phyloP scores from a whole-genome alignment of 2,329 filamentous ascomycete species.

The Colletotrichum truncatum region DNA sequence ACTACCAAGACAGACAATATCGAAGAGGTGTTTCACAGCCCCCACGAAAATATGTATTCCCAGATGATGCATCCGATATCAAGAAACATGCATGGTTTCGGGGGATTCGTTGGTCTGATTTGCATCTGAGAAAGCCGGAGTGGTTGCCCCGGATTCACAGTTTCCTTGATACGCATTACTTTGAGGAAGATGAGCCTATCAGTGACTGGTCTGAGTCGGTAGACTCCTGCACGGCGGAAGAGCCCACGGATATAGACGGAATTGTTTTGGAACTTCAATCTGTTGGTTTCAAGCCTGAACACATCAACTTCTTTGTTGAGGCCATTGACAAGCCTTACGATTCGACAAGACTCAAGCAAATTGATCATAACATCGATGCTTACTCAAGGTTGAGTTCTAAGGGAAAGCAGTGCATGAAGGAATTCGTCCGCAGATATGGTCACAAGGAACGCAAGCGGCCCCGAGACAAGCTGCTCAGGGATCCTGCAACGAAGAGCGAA shows the following conservation, averaged over 20 bases:
- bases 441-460: conserved; percentile 79
- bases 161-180: conserved; percentile 85
- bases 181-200: conserved; percentile 82
- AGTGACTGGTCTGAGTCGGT: conserved; percentile 66
- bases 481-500: conserved; percentile 69
- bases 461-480: conserved; percentile 85
- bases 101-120: conserved; percentile 78
- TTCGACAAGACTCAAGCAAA: conserved; percentile 54
- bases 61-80: conserved; percentile 88
- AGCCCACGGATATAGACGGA: background rate
- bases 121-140: conserved; percentile 78
- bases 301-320: conserved; percentile 35
- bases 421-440: conserved; percentile 61
- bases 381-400: conserved; percentile 42
- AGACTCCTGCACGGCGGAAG: background rate
- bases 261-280: background rate
- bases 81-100: conserved; percentile 89
- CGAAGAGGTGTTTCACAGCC: conserved; percentile 22
- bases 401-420: conserved; percentile 54
- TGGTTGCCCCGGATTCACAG: conserved; percentile 79
- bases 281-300: background rate
- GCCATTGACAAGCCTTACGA: conserved; percentile 60
- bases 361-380: conserved; percentile 58
- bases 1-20: conserved; percentile 22
- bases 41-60: conserved; percentile 73